phyloP scores from a whole-genome alignment of 2,329 filamentous ascomycete species.

The Fonsecaea nubica region DNA sequence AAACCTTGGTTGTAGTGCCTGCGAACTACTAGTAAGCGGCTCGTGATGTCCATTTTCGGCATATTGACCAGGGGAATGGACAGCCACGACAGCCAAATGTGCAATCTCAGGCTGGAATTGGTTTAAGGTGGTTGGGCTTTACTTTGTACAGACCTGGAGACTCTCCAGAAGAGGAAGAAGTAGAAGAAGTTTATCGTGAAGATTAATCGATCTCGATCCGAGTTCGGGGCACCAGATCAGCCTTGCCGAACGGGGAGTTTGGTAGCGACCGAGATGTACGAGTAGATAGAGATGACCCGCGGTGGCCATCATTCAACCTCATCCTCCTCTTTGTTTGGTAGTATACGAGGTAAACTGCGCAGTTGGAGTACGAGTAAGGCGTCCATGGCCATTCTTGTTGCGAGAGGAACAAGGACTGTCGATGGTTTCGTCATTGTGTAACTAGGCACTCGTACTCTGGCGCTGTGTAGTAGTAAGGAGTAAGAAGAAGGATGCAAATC shows the following conservation, averaged over 20 bases:
- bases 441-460: background rate
- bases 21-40: background rate
- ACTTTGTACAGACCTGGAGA: background rate
- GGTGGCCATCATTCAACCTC: too few species aligned
- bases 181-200: constrained; percentile 9
- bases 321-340: too few species aligned
- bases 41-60: background rate
- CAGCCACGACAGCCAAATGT: background rate
- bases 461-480: background rate
- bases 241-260: background rate
- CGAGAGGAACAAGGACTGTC: too few species aligned
- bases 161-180: background rate
- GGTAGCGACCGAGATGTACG: background rate
- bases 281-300: background rate
- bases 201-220: background rate
- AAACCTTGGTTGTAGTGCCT: background rate
- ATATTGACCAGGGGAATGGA: background rate
- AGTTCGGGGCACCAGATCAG: background rate
- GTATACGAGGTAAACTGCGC: too few species aligned
- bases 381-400: too few species aligned
- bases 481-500: background rate
- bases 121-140: background rate
- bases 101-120: background rate
- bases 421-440: background rate
- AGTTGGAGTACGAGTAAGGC: too few species aligned